phyloP scores from a whole-genome alignment of 495 filamentous ascomycete species.

The Xylaria longipes region DNA sequence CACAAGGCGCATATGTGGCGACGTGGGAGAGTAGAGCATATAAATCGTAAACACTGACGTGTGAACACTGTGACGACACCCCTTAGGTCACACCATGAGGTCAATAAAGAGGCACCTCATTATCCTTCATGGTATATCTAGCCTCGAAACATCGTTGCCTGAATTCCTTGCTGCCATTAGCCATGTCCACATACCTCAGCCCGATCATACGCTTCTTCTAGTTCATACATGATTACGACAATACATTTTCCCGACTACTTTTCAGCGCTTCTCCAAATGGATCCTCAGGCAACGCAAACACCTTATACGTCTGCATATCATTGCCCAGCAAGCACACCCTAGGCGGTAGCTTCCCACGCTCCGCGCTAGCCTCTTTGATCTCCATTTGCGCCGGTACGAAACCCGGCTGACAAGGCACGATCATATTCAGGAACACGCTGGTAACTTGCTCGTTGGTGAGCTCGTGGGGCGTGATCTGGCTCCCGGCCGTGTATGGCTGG shows the following conservation, averaged over 20 bases:
- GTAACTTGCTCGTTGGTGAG: slow-evolving; percentile 36
- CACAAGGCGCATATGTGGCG: not conserved
- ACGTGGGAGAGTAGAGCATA: not conserved
- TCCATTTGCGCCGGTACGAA: slow-evolving; percentile 57
- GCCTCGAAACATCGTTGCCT: not conserved
- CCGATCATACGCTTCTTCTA: not conserved
- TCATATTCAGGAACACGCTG: slow-evolving; percentile 30
- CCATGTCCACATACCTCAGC: not conserved
- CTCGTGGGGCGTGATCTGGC: slow-evolving; percentile 28
- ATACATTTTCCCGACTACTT: not conserved
- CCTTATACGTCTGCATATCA: slow-evolving; percentile 50
- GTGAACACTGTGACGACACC: not conserved
- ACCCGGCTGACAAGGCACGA: slow-evolving; percentile 40
- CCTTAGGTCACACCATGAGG: not conserved
- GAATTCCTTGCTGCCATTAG: not conserved
- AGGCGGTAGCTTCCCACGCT: slow-evolving; percentile 45
- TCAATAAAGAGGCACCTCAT: not conserved
- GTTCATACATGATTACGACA: not conserved
- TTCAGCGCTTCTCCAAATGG: slow-evolving; percentile 20
- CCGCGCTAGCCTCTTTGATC: slow-evolving; percentile 43
- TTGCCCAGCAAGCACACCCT: slow-evolving; percentile 54
- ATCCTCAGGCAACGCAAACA: slow-evolving; percentile 47
- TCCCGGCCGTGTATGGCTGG: slow-evolving; percentile 29
- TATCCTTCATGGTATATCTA: not conserved
- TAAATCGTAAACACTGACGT: not conserved